phyloP scores from a whole-genome alignment of 257 asterid genomes.

The Solanum commersonii region DNA sequence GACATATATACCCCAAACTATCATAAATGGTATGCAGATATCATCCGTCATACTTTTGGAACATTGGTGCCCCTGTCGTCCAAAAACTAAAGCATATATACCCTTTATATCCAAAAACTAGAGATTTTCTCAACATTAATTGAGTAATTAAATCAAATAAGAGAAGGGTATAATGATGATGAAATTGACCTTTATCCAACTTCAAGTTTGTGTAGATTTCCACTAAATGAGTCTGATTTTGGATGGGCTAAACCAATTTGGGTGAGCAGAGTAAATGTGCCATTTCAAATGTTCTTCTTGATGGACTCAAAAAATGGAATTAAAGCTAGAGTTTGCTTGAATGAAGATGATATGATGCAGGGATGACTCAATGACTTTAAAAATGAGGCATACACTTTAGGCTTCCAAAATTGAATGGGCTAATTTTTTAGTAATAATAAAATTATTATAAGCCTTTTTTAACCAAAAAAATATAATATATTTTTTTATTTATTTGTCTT shows the following conservation, averaged over 20 bases:
- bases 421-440: no score
- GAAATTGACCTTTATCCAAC: not conserved
- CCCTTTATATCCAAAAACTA: not conserved
- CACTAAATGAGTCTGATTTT: slow-evolving; percentile 4
- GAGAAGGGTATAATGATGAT: not conserved
- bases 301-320: not conserved
- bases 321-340: not conserved
- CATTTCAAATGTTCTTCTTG: not conserved
- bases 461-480: no score
- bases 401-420: no score
- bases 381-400: no score
- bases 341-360: not conserved
- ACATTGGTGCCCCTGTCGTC: fast-evolving
- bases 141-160: not conserved
- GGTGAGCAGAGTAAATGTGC: not conserved
- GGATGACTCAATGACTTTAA: no score
- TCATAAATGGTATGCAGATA: no score
- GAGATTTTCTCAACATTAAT: no score
- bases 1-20: no score
- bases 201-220: slow-evolving; percentile 3
- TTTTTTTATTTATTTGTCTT: no score
- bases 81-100: no score
- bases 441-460: no score
- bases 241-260: not conserved
- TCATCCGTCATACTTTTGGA: fast-evolving